Evolutionary conservation across 257 asterid genomes (phyloP), one percentile per base, ranked within the genome.

Genomic region (Schizonepeta tenuifolia): DNA sequence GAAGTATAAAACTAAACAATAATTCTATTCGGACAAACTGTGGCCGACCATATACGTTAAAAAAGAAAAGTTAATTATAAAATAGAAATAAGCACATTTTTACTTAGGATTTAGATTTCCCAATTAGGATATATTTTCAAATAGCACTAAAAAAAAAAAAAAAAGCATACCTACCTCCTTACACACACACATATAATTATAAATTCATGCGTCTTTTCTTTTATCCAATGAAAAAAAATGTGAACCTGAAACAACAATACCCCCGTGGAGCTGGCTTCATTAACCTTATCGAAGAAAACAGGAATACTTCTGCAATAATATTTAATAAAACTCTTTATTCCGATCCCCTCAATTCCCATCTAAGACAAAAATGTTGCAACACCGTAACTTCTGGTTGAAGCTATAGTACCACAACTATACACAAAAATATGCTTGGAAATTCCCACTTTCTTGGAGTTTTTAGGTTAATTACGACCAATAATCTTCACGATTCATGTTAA

Each of bases 371-470:
- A 76, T 31, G 55, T 31, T 64, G 61, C 3, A 76, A 63, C 72
- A 70, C 26, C 76, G 70, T 77, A 71, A 58, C 81, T 77, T 77
- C 77, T 57, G 18, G 26, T 77, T 71, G 68, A 77, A 71, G 74
- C 49, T 61, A 44, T 64, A 22, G 13, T 12, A 70, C 67, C 67
- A 62, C 64, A 77, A 70, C 72, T 55, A 68, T 58, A 33, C 61
- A 51, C 18, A 26, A 38, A 70, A 18, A 63, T 4, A 67, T 70
- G 72, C 79, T 54, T 78, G 51, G 72, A 73, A 78, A 67, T 73
- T 73, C 82, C 82, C 78, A 73, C 78, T 78, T 67, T 78, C 72
- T 78, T 78, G 82, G 82, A 78, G 75, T 73, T 61, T 78, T 73
- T 51, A 67, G 57, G 68, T 67, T 59, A 73, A 78, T 67, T 60